Base-by-base conservation (phyloP, 306 rosid genomes). In the Mimosa bimucronata region DNA sequence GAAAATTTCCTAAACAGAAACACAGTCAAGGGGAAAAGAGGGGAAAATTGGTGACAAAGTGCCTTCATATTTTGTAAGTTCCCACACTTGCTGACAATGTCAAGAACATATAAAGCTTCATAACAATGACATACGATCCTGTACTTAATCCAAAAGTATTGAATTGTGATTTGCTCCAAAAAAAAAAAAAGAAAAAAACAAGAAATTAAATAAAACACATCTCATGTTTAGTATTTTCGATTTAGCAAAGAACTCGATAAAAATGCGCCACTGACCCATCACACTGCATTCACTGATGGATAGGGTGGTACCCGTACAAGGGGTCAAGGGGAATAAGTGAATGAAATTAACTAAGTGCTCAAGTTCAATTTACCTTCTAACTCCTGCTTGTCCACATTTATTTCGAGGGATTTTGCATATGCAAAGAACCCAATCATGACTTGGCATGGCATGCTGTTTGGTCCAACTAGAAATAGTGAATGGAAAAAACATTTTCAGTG, bases 351-450 rank as follows among this genome's bases (percentile, higher is more conserved):
- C 37, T 34, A 16, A 16, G 55, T 0, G 55, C 55, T 48, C 21
- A 48, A 16, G n/a, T 16, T 48, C 55, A 48, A 48, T 7, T 38
- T 88, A 94, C 98, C 97, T 90, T 92, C 98, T 84, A 92, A 84
- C 90, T 91, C 98, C 44, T 69, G 76, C 89, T 88, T 87, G 86
- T 92, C 97, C 57, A 94, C 92, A 44, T 73, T 87, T 83, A 94
- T 90, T 77, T 87, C 95, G 9, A 88, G 86, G 23, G 97, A 91
- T 77, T 90, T 92, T 44, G 98, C 97, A 78, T 85, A 91, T 44
- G 97, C 97, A 76, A 81, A 88, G 87, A 92, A 94, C 68, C 97
- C 98, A 69, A 94, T 90, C 98, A 94, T 92, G 89, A 92, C 84
- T 85, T 94, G 98, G 85, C 92, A 94, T 18, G 97, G 97, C 84